Percentiles rank a stretch among this genome's conserved stretches.
phyloP scores from a whole-genome alignment of 2,329 filamentous ascomycete species.

The Fusarium circinatum region DNA sequence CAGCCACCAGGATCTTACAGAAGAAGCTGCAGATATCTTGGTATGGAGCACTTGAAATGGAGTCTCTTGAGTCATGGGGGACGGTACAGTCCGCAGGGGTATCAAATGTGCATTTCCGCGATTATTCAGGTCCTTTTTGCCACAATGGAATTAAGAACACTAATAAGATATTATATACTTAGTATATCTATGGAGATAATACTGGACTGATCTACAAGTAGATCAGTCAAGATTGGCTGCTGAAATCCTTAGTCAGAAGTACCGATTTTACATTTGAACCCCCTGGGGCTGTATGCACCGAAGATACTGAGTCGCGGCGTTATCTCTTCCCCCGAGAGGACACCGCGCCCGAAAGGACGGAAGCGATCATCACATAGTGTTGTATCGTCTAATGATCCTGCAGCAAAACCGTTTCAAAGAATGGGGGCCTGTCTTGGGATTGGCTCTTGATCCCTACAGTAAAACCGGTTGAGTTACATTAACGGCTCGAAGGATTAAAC shows the following conservation, averaged over 20 bases:
- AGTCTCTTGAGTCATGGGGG: not conserved
- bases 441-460: not conserved
- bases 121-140: no score
- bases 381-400: not conserved
- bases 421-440: constrained; percentile 1
- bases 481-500: not conserved
- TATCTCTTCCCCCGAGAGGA: constrained; percentile 16
- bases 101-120: no score
- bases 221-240: no score
- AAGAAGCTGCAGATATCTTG: not conserved
- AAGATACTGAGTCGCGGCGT: not conserved
- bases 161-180: no score
- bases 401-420: constrained; percentile 4
- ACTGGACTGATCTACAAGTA: no score
- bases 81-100: no score
- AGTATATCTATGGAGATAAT: no score
- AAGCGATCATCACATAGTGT: constrained; percentile 3
- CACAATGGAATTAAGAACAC: no score
- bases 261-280: no score
- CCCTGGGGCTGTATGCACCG: not conserved
- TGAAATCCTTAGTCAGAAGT: no score
- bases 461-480: not conserved
- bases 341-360: not conserved
- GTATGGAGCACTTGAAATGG: not conserved
- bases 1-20: not conserved